These are phyloP conservation scores for Plasmodium gallinaceum DNA, from an alignment of 169 alveolate genomes.

Conservation along the genomic window DNA sequence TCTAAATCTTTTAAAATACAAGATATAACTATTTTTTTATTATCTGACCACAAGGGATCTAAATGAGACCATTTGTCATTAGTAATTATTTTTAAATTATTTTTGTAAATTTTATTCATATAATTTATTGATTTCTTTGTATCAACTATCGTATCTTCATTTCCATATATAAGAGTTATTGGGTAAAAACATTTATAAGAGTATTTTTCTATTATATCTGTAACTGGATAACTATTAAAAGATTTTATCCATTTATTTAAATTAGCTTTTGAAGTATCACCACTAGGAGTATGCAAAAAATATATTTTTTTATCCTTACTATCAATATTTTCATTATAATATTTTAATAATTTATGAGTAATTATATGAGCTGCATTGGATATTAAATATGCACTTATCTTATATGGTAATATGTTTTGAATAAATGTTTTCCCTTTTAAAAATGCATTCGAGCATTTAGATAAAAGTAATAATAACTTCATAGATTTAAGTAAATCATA, in stretches of 20 bases:
- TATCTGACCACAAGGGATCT: constrained; percentile 30
- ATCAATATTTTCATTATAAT: background rate
- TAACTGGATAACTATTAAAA: constrained; percentile 10
- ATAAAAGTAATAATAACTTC: background rate
- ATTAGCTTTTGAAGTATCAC: constrained; percentile 31
- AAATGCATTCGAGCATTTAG: background rate
- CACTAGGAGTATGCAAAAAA: constrained; percentile 44
- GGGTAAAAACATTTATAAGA: constrained; percentile 19
- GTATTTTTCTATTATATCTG: constrained; percentile 50
- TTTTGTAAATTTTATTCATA: constrained; percentile 15
- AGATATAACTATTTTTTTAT: constrained; percentile 15
- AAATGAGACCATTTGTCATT: constrained; percentile 33
- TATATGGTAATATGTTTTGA: constrained; percentile 10
- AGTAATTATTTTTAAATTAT: constrained; percentile 11
- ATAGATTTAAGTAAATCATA: constrained; percentile 4
- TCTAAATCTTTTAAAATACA: constrained; percentile 30
- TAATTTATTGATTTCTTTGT: constrained; percentile 20
- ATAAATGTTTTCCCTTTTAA: background rate
- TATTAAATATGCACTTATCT: background rate
- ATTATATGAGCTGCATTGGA: constrained; percentile 5
- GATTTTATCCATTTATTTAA: constrained; percentile 20
- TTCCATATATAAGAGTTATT: constrained; percentile 39
- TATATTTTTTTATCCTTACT: constrained; percentile 5
- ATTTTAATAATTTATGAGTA: constrained; percentile 15
- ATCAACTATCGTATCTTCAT: constrained; percentile 26